Evolutionary conservation across 1,284 basidiomycete species (phyloP).

Genomic region (Taiwanofungus camphoratus): DNA sequence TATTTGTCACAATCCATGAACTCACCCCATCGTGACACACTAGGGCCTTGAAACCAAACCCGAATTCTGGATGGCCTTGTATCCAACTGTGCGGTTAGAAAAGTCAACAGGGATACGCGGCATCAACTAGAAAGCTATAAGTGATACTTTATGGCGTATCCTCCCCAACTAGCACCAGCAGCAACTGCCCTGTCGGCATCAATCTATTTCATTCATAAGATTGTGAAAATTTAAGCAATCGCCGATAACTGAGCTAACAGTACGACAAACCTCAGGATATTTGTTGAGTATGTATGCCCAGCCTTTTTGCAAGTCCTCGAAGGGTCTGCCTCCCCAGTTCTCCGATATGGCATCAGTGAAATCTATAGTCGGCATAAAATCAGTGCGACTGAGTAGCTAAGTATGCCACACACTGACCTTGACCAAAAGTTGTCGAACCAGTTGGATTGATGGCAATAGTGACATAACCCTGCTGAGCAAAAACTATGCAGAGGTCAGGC

Average conservation of each 20-base stretch:
- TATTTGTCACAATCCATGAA: constrained; percentile 14
- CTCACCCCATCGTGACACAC: constrained; percentile 84
- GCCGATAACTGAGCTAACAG: not conserved
- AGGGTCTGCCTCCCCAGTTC: constrained; percentile 87
- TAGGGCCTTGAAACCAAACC: constrained; percentile 84
- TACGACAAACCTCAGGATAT: constrained; percentile 58
- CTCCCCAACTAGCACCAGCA: constrained; percentile 78
- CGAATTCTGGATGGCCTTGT: constrained; percentile 84
- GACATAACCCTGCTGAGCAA: constrained; percentile 82
- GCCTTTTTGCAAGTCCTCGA: constrained; percentile 72
- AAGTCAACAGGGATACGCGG: constrained; percentile 5
- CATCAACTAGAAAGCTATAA: not conserved
- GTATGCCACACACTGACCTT: constrained; percentile 45
- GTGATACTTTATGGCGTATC: constrained; percentile 76
- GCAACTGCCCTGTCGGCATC: constrained; percentile 77
- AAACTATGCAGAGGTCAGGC: constrained; percentile 38
- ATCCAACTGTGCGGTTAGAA: constrained; percentile 65
- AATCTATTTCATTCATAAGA: constrained; percentile 45
- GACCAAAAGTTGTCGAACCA: constrained; percentile 84
- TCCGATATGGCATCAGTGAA: constrained; percentile 75
- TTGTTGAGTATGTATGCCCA: constrained; percentile 66
- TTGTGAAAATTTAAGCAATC: not conserved
- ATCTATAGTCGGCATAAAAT: constrained; percentile 35
- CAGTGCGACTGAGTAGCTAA: not conserved
- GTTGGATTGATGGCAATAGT: constrained; percentile 84